Conservation (phyloP, 805 yeast species). For the Candida vartiovaarae region DNA sequence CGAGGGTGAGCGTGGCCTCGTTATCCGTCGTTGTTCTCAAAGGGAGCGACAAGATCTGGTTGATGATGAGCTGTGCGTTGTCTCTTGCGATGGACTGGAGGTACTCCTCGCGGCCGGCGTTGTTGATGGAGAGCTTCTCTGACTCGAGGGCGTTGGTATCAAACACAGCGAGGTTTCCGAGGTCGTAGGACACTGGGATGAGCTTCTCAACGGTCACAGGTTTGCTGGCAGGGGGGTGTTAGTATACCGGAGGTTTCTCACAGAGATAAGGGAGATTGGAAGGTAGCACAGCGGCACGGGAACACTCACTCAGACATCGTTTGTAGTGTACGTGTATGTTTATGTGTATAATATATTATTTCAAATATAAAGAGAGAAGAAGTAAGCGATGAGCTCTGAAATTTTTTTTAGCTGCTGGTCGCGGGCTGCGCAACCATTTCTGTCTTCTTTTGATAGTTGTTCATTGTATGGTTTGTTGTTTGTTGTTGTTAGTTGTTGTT, state of each 20-base stretch:
- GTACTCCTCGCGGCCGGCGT: slow-evolving; percentile 56
- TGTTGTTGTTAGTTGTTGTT: too few relatives aligned
- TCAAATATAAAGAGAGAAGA: too few relatives aligned
- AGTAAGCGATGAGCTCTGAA: slow-evolving; percentile 6
- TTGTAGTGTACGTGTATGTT: not conserved
- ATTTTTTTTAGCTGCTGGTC: slow-evolving; percentile 2
- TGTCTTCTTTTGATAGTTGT: too few relatives aligned
- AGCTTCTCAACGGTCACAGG: slow-evolving; percentile 88
- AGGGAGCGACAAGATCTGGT: slow-evolving; percentile 87
- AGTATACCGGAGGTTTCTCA: not conserved
- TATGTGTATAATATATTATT: too few relatives aligned
- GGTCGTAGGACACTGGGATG: slow-evolving; percentile 81
- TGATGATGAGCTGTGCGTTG: slow-evolving; percentile 83
- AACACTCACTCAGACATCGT: slow-evolving; percentile 7
- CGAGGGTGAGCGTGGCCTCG: slow-evolving; percentile 53
- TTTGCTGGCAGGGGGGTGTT: slow-evolving; percentile 24
- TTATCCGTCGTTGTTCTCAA: slow-evolving; percentile 80
- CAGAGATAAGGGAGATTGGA: not conserved
- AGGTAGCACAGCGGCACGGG: not conserved
- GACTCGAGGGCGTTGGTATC: slow-evolving; percentile 83
- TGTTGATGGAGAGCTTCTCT: slow-evolving; percentile 41
- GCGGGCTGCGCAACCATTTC: not conserved
- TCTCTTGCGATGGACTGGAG: slow-evolving; percentile 72
- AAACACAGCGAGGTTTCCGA: slow-evolving; percentile 86
- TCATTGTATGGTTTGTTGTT: too few relatives aligned